Evolutionary conservation across 495 filamentous ascomycete species (phyloP).

Genomic region (Hypoxylon lienhwacheense): DNA sequence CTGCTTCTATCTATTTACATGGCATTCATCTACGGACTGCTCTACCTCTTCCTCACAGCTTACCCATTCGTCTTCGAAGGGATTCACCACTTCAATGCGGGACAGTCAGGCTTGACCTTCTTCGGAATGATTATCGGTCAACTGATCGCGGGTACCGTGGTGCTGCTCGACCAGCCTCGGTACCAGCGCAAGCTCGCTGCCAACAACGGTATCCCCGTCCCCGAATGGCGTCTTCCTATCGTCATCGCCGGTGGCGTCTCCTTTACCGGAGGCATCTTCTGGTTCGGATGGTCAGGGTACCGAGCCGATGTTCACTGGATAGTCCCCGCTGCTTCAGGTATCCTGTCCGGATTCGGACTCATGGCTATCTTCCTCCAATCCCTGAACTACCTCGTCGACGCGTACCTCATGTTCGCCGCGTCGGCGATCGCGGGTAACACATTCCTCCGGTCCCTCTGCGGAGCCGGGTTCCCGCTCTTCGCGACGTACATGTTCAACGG

Average conservation of each 20-base stretch:
- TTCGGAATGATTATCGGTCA: constrained; percentile 80
- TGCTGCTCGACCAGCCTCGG: constrained; percentile 66
- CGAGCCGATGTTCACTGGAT: constrained; percentile 72
- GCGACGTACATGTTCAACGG: constrained; percentile 75
- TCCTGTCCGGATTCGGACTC: constrained; percentile 61
- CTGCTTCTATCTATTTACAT: constrained; percentile 75
- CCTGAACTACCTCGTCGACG: constrained; percentile 85
- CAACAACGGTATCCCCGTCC: constrained; percentile 73
- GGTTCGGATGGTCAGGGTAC: constrained; percentile 84
- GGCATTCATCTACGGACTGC: constrained; percentile 77
- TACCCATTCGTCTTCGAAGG: constrained; percentile 78
- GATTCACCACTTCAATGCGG: constrained; percentile 66
- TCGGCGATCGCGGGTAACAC: constrained; percentile 90
- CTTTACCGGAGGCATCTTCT: constrained; percentile 79
- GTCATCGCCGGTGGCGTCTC: constrained; percentile 74
- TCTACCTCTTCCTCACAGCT: constrained; percentile 81
- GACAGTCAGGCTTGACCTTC: constrained; percentile 73
- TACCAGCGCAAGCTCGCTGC: constrained; percentile 70
- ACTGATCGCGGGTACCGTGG: constrained; percentile 64
- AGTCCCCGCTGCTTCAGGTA: constrained; percentile 72
- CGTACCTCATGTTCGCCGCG: constrained; percentile 86
- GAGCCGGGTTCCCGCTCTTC: constrained; percentile 82
- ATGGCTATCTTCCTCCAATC: constrained; percentile 82
- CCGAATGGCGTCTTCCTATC: constrained; percentile 83
- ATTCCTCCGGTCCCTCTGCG: constrained; percentile 76